phyloP scores from a whole-genome alignment of 1,139 yeast genomes.

The Debaryomyces psychrophilus region DNA sequence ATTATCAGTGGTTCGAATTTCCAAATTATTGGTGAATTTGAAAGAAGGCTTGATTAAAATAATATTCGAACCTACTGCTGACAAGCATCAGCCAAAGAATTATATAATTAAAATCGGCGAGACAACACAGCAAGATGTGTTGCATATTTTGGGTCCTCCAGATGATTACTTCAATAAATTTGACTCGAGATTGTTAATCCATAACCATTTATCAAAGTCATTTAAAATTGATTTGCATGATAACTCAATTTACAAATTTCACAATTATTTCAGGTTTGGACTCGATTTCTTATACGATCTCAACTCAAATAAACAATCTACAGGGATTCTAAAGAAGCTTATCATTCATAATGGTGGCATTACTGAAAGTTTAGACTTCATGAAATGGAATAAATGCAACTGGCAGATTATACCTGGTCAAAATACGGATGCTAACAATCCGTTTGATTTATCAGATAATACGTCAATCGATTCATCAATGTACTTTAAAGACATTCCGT shows the following conservation, averaged over 20 bases:
- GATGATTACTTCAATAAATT: slow-evolving; percentile 54
- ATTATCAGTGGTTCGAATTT: neutral
- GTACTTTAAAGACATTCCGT: slow-evolving; percentile 40
- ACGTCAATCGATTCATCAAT: slow-evolving; percentile 28
- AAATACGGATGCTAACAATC: slow-evolving; percentile 3
- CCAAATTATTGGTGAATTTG: slow-evolving; percentile 17
- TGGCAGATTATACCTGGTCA: slow-evolving; percentile 33
- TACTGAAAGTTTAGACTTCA: slow-evolving; percentile 50
- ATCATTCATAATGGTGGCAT: slow-evolving; percentile 55
- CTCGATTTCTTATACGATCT: slow-evolving; percentile 55
- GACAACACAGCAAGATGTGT: slow-evolving; percentile 54
- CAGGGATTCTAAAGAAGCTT: slow-evolving; percentile 42
- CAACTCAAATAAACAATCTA: slow-evolving; percentile 25
- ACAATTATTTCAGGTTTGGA: slow-evolving; percentile 58
- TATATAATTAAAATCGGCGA: slow-evolving; percentile 32
- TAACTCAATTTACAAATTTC: slow-evolving; percentile 43
- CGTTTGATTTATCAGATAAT: slow-evolving; percentile 17
- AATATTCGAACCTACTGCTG: slow-evolving; percentile 11
- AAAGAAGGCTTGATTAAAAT: slow-evolving; percentile 18
- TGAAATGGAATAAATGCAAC: slow-evolving; percentile 52
- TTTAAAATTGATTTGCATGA: slow-evolving; percentile 17
- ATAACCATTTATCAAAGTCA: slow-evolving; percentile 30
- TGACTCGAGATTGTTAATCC: slow-evolving; percentile 48
- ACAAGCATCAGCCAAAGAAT: slow-evolving; percentile 10
- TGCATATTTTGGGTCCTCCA: slow-evolving; percentile 57